These are phyloP conservation scores for Saccharum hybrid DNA, from an alignment of 202 grass and related monocot genomes.

Conservation along the genomic window DNA sequence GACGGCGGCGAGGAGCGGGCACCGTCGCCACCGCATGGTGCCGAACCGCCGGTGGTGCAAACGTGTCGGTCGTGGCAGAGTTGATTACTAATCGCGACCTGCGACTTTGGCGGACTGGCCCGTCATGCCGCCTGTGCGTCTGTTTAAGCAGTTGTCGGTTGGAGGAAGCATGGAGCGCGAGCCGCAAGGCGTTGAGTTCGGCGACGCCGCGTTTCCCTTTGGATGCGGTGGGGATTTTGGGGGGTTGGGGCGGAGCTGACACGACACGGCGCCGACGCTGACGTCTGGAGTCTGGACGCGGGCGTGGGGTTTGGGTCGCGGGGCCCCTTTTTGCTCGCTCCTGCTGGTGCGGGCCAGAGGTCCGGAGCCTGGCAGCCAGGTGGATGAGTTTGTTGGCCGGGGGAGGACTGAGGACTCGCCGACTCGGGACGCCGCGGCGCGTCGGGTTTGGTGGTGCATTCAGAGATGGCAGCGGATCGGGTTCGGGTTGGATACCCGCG, in stretches of 20 bases:
- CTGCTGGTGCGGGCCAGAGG: background rate
- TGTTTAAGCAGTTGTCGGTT: background rate
- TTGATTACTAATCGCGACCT: background rate
- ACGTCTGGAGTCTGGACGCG: constrained; percentile 5
- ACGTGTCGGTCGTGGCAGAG: background rate
- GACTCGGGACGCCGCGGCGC: too few species aligned
- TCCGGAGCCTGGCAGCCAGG: background rate
- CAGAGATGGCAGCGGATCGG: too few species aligned
- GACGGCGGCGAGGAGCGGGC: background rate
- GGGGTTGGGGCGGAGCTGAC: background rate
- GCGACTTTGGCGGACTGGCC: too few species aligned
- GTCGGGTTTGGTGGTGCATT: too few species aligned
- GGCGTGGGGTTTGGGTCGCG: background rate
- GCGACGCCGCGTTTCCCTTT: constrained; percentile 1
- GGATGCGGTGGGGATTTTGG: background rate
- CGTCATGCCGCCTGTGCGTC: too few species aligned
- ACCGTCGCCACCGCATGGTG: background rate
- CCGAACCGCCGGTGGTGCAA: background rate
- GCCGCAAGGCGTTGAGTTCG: background rate
- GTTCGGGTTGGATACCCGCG: too few species aligned
- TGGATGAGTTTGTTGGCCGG: background rate
- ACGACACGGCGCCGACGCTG: background rate
- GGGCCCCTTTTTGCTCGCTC: background rate
- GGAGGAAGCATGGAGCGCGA: background rate
- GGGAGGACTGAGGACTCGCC: too few species aligned